Conservation (phyloP, 2,329 filamentous ascomycete genomes). For the Graphilbum ipis-grandicollis region DNA sequence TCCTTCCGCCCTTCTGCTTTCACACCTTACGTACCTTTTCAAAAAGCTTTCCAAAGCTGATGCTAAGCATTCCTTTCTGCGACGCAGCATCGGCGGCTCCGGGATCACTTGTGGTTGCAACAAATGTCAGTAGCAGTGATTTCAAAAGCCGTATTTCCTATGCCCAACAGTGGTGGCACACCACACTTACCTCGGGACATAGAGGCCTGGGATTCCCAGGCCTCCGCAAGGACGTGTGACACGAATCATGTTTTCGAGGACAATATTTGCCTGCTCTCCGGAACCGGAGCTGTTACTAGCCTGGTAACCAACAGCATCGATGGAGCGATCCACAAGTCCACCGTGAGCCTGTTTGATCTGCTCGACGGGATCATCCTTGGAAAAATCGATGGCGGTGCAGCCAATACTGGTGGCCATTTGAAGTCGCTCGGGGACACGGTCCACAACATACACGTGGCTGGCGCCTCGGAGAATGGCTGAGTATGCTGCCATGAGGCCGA, state of each 20-base stretch:
- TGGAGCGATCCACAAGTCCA: neutral
- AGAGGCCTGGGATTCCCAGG: slow-evolving; percentile 1
- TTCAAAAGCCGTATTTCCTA: too few relatives aligned
- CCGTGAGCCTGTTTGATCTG: slow-evolving; percentile 8
- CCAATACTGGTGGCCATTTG: slow-evolving; percentile 10
- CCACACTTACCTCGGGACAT: neutral
- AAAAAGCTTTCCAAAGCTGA: slow-evolving; percentile 1
- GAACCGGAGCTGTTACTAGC: neutral
- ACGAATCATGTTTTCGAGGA: slow-evolving; percentile 1
- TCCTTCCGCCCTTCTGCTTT: too few relatives aligned
- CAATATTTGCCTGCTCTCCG: slow-evolving; percentile 1
- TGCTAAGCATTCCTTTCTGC: neutral
- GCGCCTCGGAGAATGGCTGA: slow-evolving; percentile 13
- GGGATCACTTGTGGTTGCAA: too few relatives aligned
- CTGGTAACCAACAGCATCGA: slow-evolving; percentile 1
- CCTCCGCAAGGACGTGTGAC: slow-evolving; percentile 1
- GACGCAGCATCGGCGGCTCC: slow-evolving; percentile 1
- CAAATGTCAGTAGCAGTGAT: too few relatives aligned
- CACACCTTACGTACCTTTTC: neutral
- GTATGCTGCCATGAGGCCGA: slow-evolving; percentile 12
- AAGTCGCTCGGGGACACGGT: slow-evolving; percentile 11
- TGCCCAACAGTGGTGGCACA: too few relatives aligned
- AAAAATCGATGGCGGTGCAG: slow-evolving; percentile 11
- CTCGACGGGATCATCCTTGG: slow-evolving; percentile 5
- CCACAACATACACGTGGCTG: slow-evolving; percentile 9